Evolutionary conservation across 306 rosid species (phyloP).

Genomic region (Vigna nakashimae): DNA sequence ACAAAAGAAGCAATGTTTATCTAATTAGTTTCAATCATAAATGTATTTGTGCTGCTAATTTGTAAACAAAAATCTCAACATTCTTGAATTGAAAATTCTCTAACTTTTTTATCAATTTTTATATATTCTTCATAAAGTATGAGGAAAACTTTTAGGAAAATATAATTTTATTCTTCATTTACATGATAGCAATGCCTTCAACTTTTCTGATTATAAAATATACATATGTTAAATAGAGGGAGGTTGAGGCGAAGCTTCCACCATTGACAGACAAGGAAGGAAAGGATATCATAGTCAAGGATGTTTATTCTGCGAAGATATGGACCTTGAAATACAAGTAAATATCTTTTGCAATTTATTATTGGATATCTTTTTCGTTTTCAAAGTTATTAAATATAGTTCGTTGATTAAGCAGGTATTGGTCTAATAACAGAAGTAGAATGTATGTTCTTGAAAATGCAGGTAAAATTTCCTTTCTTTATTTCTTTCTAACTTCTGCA

Average conservation of each 20-base stretch:
- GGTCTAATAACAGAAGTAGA: constrained; percentile 67
- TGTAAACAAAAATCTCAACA: neutral
- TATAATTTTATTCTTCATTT: neutral
- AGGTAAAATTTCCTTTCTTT: constrained; percentile 46
- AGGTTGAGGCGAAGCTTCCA: constrained; percentile 69
- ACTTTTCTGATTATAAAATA: neutral
- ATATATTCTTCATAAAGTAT: neutral
- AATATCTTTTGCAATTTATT: neutral
- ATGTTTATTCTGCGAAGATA: constrained; percentile 47
- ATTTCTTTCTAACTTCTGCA: neutral
- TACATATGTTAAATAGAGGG: constrained; percentile 53
- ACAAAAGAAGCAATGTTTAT: neutral
- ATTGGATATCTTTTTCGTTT: neutral
- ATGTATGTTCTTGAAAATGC: constrained; percentile 73
- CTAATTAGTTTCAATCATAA: neutral
- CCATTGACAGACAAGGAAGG: constrained; percentile 55
- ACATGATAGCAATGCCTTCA: neutral
- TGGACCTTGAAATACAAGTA: constrained; percentile 66
- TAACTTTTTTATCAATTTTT: neutral
- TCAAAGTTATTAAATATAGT: neutral
- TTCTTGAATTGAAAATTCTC: neutral
- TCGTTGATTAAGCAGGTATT: constrained; percentile 53
- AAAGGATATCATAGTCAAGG: constrained; percentile 51
- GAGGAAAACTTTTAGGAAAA: neutral
- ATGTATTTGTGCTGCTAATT: neutral